These are phyloP conservation scores for Aeminium ludgeri DNA, from an alignment of 495 filamentous ascomycete genomes.

Conservation along the genomic window DNA sequence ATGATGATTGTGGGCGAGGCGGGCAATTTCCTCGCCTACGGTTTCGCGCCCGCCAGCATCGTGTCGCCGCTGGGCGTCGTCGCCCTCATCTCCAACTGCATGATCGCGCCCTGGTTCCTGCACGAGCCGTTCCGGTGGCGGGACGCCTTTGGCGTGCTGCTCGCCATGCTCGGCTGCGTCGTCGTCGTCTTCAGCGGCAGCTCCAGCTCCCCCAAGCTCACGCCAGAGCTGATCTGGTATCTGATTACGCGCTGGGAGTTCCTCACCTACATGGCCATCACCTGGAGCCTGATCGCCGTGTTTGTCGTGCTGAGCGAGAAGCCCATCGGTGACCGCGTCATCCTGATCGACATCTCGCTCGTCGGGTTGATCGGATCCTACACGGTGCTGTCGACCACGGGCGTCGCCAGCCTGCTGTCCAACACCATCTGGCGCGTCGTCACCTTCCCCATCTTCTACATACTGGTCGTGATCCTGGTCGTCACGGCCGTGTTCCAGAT, in stretches of 20 bases:
- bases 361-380: slow-evolving; percentile 94
- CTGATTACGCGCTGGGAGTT: slow-evolving; percentile 84
- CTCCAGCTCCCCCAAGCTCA: slow-evolving; percentile 73
- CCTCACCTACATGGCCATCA: slow-evolving; percentile 72
- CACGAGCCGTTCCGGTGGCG: slow-evolving; percentile 72
- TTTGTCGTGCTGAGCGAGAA: slow-evolving; percentile 67
- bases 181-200: slow-evolving; percentile 87
- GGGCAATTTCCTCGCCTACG: slow-evolving; percentile 94
- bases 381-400: slow-evolving; percentile 89
- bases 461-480: slow-evolving; percentile 57
- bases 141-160: slow-evolving; percentile 76
- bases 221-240: slow-evolving; percentile 75
- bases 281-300: slow-evolving; percentile 47
- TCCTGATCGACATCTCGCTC: slow-evolving; percentile 82
- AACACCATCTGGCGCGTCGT: slow-evolving; percentile 73
- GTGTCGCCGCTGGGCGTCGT: slow-evolving; percentile 94
- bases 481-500: slow-evolving; percentile 86
- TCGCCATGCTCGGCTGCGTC: slow-evolving; percentile 76
- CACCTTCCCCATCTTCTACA: slow-evolving; percentile 81
- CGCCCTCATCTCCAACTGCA: slow-evolving; percentile 84
- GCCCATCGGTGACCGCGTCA: slow-evolving; percentile 68
- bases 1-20: slow-evolving; percentile 87
- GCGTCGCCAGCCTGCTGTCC: slow-evolving; percentile 84
- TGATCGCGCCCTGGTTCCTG: slow-evolving; percentile 84
- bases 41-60: slow-evolving; percentile 95